A percentile compares a stretch with the other conserved stretches of the same genome.
These are phyloP conservation scores for Tetrapyrgos nigripes DNA, from an alignment of 1,284 basidiomycete species.

Conservation along the genomic window DNA sequence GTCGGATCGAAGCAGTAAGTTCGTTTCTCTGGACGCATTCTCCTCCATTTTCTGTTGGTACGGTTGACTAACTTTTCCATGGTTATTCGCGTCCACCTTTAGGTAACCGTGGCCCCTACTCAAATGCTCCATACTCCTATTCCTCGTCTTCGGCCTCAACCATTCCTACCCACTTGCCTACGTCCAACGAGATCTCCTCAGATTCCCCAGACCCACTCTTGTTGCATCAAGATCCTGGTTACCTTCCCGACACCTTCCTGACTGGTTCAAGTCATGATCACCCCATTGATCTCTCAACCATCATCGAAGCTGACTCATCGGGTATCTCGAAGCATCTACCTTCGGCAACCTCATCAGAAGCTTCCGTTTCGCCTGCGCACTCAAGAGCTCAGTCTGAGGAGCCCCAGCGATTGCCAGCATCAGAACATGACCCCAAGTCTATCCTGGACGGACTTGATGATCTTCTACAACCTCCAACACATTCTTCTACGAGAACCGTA, in stretches of 20 bases:
- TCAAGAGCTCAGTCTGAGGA: neutral
- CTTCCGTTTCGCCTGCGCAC: neutral
- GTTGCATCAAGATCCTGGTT: neutral
- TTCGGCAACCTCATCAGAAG: constrained; percentile 1
- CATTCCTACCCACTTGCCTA: neutral
- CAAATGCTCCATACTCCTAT: neutral
- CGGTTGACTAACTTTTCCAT: neutral
- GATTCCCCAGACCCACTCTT: neutral
- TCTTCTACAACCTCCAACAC: neutral
- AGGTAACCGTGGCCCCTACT: neutral
- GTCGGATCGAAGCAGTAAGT: neutral
- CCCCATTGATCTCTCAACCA: constrained; percentile 15
- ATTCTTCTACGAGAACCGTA: neutral
- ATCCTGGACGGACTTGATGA: neutral
- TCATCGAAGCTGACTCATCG: constrained; percentile 19
- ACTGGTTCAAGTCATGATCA: neutral
- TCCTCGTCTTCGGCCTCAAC: neutral
- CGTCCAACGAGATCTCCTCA: neutral
- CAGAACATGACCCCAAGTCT: neutral
- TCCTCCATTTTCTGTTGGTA: neutral
- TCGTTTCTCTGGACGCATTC: no score
- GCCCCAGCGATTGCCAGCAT: neutral
- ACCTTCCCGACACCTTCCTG: neutral
- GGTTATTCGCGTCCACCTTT: no score
- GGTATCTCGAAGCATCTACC: constrained; percentile 19